Conservation (phyloP, 2,329 filamentous ascomycete species). For the Sclerotinia sclerotiorum region DNA sequence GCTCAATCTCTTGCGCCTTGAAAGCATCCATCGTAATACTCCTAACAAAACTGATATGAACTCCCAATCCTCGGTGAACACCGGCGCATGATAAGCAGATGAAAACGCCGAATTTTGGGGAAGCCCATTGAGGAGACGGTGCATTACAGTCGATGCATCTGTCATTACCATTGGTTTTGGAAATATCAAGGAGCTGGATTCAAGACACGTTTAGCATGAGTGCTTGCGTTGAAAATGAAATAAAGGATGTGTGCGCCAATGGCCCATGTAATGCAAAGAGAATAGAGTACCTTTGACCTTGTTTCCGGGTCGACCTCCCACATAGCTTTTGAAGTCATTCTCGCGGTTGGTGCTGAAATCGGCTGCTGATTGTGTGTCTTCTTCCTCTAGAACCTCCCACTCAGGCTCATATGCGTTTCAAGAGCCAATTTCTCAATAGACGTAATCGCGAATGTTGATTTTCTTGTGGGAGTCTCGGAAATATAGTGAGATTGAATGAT, state of each 20-base stretch:
- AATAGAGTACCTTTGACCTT: conserved; percentile 73
- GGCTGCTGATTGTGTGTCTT: conserved; percentile 1
- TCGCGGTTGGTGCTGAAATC: neutral
- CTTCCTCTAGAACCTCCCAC: neutral
- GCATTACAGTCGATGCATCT: conserved; percentile 93
- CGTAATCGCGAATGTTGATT: neutral
- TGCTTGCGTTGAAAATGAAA: neutral
- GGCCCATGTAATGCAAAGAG: conserved; percentile 9
- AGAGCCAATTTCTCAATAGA: neutral
- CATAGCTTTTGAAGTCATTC: conserved; percentile 72
- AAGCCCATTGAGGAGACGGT: conserved; percentile 95
- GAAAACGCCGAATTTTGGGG: conserved; percentile 97
- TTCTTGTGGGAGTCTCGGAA: neutral
- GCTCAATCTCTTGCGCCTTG: conserved; percentile 86
- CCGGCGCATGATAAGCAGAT: conserved; percentile 97
- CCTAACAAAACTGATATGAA: conserved; percentile 97
- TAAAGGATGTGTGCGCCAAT: neutral
- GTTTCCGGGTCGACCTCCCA: conserved; percentile 99
- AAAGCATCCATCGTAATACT: conserved; percentile 99
- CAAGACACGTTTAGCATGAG: conserved; percentile 27
- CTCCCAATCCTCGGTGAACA: conserved; percentile 88
- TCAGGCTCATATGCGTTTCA: neutral
- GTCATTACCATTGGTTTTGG: conserved; percentile 87
- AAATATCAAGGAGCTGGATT: conserved; percentile 79
- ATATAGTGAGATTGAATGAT: neutral